phyloP scores from a whole-genome alignment of 176 grass and related monocot genomes.

The Metroxylon sagu region DNA sequence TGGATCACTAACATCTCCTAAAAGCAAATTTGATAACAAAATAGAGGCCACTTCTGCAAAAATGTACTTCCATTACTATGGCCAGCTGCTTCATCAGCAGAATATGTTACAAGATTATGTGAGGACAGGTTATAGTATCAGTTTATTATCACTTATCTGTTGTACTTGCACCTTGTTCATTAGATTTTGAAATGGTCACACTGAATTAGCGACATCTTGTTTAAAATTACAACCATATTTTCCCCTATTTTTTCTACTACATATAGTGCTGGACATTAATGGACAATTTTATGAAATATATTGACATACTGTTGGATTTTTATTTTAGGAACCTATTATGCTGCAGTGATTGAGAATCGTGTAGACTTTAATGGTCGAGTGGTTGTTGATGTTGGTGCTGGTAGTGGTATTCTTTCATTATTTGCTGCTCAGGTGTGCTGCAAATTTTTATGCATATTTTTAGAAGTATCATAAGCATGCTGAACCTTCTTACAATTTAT shows the following conservation, averaged over 20 bases:
- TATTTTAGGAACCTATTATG: constrained; percentile 90
- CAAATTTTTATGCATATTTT: constrained; percentile 9
- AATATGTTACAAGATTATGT: constrained; percentile 99
- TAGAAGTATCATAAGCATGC: not conserved
- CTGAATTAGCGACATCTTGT: no score
- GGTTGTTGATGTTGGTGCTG: constrained; percentile 99
- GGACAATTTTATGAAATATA: no score
- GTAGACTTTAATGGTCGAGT: constrained; percentile 76
- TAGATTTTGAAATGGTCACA: no score
- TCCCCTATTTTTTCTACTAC: no score
- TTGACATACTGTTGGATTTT: constrained; percentile 4
- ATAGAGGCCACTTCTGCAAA: constrained; percentile 94
- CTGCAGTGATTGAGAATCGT: constrained; percentile 90
- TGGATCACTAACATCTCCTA: constrained; percentile 51
- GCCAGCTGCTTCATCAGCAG: constrained; percentile 94
- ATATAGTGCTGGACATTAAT: no score
- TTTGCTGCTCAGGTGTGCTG: constrained; percentile 87
- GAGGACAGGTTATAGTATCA: constrained; percentile 57
- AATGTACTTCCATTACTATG: constrained; percentile 99
- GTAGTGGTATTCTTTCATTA: constrained; percentile 96
- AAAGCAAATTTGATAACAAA: constrained; percentile 96
- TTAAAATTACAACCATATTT: no score
- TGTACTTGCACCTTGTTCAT: not conserved
- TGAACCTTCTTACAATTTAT: no score
- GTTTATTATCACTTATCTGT: not conserved